A percentile compares a stretch with the other conserved stretches of the same genome.
These are phyloP conservation scores for Fusarium decemcellulare DNA, from an alignment of 2,329 filamentous ascomycete genomes.

Conservation along the genomic window DNA sequence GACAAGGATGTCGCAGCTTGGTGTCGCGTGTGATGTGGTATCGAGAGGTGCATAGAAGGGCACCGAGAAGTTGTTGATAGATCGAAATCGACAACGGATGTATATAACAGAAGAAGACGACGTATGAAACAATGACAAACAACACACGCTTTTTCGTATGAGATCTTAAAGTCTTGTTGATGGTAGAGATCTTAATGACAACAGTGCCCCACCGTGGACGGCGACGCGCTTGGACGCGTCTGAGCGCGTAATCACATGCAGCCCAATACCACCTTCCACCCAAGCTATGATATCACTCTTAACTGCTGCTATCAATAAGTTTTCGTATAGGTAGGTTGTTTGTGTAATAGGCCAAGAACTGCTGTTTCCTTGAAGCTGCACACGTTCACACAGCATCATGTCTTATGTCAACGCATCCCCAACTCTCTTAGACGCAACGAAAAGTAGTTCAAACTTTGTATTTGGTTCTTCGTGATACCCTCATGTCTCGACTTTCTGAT, in stretches of 20 bases:
- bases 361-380: no score
- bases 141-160: background rate
- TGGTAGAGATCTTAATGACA: slow-evolving; percentile 1
- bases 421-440: no score
- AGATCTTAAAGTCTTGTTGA: background rate
- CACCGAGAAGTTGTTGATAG: rapidly evolving
- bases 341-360: no score
- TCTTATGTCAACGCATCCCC: no score
- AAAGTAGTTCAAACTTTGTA: background rate
- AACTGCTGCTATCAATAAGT: background rate
- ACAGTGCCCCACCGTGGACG: slow-evolving; percentile 24
- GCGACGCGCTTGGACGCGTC: slow-evolving; percentile 36
- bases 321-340: no score
- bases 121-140: background rate
- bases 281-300: slow-evolving; percentile 35
- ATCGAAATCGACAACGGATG: background rate
- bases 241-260: slow-evolving; percentile 36
- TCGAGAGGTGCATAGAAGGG: background rate
- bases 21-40: background rate
- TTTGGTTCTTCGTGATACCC: background rate
- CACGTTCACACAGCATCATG: no score
- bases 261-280: background rate
- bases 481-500: slow-evolving; percentile 23
- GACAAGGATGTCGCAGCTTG: background rate
- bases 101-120: background rate